Conservation (phyloP, 306 rosid genomes). For the Cucumis melo region DNA sequence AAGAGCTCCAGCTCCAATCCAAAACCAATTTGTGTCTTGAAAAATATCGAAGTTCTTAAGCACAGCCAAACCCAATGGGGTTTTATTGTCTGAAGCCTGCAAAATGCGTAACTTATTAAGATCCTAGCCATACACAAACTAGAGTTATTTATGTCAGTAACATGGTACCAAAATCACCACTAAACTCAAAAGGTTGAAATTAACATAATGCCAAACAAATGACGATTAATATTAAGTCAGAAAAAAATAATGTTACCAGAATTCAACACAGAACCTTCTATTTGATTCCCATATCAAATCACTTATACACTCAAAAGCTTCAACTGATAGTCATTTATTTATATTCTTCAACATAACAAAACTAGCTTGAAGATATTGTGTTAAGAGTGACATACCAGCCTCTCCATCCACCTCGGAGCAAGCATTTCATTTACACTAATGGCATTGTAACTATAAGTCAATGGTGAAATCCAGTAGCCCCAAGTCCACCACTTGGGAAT, state of each 20-base stretch:
- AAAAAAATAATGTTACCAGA: background rate
- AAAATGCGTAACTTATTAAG: background rate
- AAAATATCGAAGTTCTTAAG: conserved; percentile 35
- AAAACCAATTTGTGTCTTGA: conserved; percentile 39
- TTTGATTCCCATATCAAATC: background rate
- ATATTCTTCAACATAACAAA: background rate
- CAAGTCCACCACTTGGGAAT: conserved; percentile 93
- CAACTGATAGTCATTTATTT: background rate
- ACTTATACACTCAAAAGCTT: background rate
- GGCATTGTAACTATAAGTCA: conserved; percentile 63
- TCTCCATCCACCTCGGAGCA: conserved; percentile 88
- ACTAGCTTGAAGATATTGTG: background rate
- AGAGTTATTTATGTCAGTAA: background rate
- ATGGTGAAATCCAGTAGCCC: conserved; percentile 87
- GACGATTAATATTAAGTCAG: background rate
- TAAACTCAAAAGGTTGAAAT: background rate
- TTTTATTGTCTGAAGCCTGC: conserved; percentile 40
- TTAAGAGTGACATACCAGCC: conserved; percentile 26
- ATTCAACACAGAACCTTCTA: background rate
- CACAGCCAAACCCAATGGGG: conserved; percentile 42
- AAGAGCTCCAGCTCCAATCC: conserved; percentile 74
- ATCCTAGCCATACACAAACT: background rate
- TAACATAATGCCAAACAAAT: background rate
- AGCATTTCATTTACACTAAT: conserved; percentile 61
- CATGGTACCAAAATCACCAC: background rate